A percentile compares a stretch with the other conserved stretches of the same genome.
Conservation (phyloP, 2,329 filamentous ascomycete species). For the Ophiocordyceps unilateralis region DNA sequence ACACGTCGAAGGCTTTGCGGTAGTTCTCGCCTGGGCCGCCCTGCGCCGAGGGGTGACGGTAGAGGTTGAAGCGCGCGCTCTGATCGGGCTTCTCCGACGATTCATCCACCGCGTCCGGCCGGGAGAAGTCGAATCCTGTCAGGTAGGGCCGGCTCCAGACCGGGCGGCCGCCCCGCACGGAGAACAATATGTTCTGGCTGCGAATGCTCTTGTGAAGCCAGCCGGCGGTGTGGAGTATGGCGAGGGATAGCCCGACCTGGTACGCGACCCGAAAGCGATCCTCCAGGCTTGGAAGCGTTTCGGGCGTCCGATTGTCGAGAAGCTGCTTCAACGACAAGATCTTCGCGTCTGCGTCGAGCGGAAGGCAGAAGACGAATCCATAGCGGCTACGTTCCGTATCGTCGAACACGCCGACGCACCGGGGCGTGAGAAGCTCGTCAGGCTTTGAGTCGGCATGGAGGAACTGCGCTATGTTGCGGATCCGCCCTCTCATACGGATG, state of each 20-base stretch:
- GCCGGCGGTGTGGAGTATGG: background rate
- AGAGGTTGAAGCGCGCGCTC: background rate
- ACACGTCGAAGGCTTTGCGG: background rate
- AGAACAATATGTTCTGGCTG: background rate
- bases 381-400: background rate
- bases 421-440: background rate
- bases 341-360: background rate
- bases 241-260: background rate
- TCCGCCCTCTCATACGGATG: background rate
- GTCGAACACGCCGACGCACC: background rate
- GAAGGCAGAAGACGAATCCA: background rate
- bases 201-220: background rate
- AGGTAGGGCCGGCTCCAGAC: background rate
- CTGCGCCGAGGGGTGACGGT: background rate
- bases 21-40: background rate
- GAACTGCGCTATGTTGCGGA: background rate
- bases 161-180: background rate
- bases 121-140: background rate
- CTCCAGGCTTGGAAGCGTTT: background rate
- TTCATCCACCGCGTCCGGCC: background rate
- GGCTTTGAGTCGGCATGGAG: background rate
- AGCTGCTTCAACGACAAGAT: background rate
- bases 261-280: background rate
- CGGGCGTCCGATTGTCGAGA: background rate
- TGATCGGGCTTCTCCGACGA: background rate